Evolutionary conservation across 768 basidiomycete species (phyloP).

Genomic region (Suillus subluteus): DNA sequence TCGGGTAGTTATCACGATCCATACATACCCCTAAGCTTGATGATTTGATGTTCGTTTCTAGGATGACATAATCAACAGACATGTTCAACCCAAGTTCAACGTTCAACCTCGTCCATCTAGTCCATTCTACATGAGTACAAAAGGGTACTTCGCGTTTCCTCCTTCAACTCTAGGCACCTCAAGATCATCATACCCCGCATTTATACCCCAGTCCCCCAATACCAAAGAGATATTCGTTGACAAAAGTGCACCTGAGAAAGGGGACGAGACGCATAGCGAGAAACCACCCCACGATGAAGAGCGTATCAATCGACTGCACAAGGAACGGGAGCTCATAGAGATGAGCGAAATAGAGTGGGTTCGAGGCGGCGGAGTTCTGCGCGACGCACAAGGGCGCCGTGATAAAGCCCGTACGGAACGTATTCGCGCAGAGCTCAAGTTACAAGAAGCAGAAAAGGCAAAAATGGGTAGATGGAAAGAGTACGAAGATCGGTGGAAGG

Average conservation of each 20-base stretch:
- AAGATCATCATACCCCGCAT: constrained; percentile 1
- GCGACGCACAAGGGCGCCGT: constrained; percentile 51
- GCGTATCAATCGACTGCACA: constrained; percentile 25
- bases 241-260: neutral
- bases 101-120: neutral
- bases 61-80: too few relatives aligned
- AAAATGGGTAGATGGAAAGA: constrained; percentile 49
- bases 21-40: too few relatives aligned
- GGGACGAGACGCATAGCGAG: constrained; percentile 9
- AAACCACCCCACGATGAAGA: constrained; percentile 17
- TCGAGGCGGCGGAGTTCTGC: constrained; percentile 56
- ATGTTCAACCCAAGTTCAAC: too few relatives aligned
- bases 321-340: constrained; percentile 46
- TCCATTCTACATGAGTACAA: constrained; percentile 1
- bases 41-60: too few relatives aligned
- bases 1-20: too few relatives aligned
- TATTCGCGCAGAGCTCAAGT: constrained; percentile 49
- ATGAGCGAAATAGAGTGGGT: constrained; percentile 64
- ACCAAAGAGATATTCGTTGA: neutral
- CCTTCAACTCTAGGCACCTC: neutral
- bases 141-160: constrained; percentile 10
- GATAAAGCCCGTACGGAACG: constrained; percentile 53
- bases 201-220: neutral
- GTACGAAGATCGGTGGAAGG: constrained; percentile 58
- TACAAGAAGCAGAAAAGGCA: constrained; percentile 46